phyloP scores from a whole-genome alignment of 1,139 yeast genomes.

The Lodderomyces pseudojiufengensis region DNA sequence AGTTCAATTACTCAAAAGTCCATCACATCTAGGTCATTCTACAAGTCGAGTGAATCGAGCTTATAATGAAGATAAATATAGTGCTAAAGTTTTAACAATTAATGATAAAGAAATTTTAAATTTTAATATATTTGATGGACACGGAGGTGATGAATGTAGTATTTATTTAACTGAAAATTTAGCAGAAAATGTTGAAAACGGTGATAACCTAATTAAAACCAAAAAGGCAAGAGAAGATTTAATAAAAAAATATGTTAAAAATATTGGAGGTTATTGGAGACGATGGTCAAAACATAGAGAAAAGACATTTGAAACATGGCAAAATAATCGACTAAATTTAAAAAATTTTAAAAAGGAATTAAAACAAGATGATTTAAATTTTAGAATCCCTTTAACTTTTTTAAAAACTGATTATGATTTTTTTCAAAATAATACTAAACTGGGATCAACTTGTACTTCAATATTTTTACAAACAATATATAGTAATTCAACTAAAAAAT shows the following conservation, averaged over 20 bases:
- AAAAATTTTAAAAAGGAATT: conserved; percentile 11
- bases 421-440: conserved; percentile 27
- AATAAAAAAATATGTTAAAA: conserved; percentile 46
- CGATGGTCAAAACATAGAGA: conserved; percentile 59
- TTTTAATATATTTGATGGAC: conserved; percentile 86
- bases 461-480: conserved; percentile 59
- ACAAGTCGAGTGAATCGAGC: conserved; percentile 72
- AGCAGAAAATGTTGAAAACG: conserved; percentile 52
- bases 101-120: conserved; percentile 39
- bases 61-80: conserved; percentile 78
- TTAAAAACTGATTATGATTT: conserved; percentile 56
- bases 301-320: conserved; percentile 38
- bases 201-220: conserved; percentile 19
- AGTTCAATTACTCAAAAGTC: conserved; percentile 62
- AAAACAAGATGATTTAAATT: conserved; percentile 48
- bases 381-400: conserved; percentile 61
- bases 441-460: conserved; percentile 87
- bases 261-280: conserved; percentile 87
- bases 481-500: conserved; percentile 26
- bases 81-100: conserved; percentile 53
- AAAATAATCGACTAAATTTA: conserved; percentile 21
- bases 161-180: conserved; percentile 53
- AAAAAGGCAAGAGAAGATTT: conserved; percentile 37
- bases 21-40: conserved; percentile 77
- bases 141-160: conserved; percentile 81